Conservation (phyloP, 208 protist species). For the Leishmania tarentolae region DNA sequence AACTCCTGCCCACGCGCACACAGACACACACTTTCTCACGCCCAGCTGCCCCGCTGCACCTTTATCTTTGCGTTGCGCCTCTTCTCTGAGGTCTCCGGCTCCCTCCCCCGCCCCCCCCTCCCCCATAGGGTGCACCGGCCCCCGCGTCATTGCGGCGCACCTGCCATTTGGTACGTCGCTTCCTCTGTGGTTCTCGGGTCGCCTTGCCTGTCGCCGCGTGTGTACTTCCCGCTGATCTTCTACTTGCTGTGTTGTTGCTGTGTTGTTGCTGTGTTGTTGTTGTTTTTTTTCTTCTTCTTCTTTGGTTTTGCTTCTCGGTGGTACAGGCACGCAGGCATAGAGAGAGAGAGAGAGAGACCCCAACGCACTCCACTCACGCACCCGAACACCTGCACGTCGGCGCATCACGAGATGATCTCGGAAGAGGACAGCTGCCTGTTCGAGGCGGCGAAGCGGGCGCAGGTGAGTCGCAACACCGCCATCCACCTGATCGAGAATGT, state of each 20-base stretch:
- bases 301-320: background rate
- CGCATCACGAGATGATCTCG: constrained; percentile 33
- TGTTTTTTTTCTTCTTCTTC: background rate
- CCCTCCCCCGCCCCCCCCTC: background rate
- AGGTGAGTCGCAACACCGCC: constrained; percentile 75
- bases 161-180: background rate
- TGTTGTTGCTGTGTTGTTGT: too few relatives aligned
- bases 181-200: background rate
- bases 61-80: background rate
- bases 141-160: too few relatives aligned
- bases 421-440: constrained; percentile 64
- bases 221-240: background rate
- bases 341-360: background rate
- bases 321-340: background rate
- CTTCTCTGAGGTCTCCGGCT: background rate
- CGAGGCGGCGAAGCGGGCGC: constrained; percentile 47
- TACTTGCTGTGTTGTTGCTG: too few relatives aligned
- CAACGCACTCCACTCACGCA: background rate
- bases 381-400: too few relatives aligned
- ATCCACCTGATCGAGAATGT: constrained; percentile 56
- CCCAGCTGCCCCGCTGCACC: background rate
- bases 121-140: too few relatives aligned
- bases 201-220: background rate
- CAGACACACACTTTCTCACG: background rate
- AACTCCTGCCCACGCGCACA: background rate